Conservation (phyloP, 306 rosid genomes). For the Trichosanthes truncata region DNA sequence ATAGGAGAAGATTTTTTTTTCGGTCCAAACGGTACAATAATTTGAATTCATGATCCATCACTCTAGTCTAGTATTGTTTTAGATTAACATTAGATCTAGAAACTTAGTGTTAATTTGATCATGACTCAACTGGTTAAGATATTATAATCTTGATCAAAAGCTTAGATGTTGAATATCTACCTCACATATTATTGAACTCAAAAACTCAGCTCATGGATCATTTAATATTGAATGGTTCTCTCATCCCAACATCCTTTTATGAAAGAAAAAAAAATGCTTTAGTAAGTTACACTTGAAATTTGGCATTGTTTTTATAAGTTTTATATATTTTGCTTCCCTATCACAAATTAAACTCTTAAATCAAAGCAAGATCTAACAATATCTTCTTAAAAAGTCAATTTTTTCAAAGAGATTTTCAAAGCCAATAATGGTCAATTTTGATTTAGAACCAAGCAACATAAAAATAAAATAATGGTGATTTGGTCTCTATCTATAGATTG, state of each 20-base stretch:
- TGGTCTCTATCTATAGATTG: background rate
- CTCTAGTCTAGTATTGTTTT: too few species aligned
- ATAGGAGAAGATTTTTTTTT: background rate
- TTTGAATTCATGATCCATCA: background rate
- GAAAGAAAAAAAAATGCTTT: background rate
- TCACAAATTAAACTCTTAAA: background rate
- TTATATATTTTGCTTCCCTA: background rate
- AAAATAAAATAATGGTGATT: background rate
- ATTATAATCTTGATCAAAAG: too few species aligned
- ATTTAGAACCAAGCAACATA: background rate
- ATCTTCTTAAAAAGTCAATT: background rate
- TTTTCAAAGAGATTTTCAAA: background rate
- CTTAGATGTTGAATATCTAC: too few species aligned
- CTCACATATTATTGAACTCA: too few species aligned
- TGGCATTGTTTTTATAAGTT: background rate
- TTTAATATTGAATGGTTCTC: background rate
- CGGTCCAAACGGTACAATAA: background rate
- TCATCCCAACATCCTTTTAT: background rate
- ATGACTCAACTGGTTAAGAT: too few species aligned
- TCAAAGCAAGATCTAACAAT: background rate
- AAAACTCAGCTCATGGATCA: too few species aligned
- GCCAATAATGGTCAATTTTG: background rate
- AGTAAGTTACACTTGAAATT: background rate
- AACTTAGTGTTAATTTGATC: too few species aligned
- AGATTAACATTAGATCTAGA: too few species aligned